Base-by-base conservation (phyloP, 805 yeast species). In the Dipodascopsis uninucleata region DNA sequence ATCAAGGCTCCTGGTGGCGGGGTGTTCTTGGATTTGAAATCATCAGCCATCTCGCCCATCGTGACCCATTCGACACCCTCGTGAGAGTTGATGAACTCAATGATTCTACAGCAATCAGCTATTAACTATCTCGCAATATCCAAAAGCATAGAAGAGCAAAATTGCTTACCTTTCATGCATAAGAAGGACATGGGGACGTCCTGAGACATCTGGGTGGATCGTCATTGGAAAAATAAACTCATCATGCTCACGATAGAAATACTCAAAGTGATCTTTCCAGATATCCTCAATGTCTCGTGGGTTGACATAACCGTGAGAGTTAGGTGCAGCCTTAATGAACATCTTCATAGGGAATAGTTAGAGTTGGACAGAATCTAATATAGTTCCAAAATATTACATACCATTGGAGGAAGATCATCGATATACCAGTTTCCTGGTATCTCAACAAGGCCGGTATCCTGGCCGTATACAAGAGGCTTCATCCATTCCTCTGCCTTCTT, bases 51-150 rank as follows among this genome's bases (percentile, higher is more conserved):
- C 40, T 65, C 58, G 34, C 60, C 67, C 69, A 66, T 65, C n/a
- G 70, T 66, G 31, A 63, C 61, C 70, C 70, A 66, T 45, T 65
- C 69, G 22, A 66, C 68, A 18, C 70, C 70, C 28, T 65, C 70
- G 46, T 66, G 69, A 24, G 51, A 53, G 54, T 66, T 66, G 49
- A 66, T 63, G 44, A 58, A 60, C 39, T 65, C 69, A 40, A 66
- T 66, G 29, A 66, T 35, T 24, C 48, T 34, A 8, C 8, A n/a
- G 14, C 26, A 16, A 5, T 9, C 14, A n/a, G 16, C 16, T 12
- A 12, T 32, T 26, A 26, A 26, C 29, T 26, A 12, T 12, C 12
- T 12, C 12, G 14, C 12, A 26, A 32, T 12, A 32, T 14, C n/a
- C 17, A 12, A 32, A 32, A 32, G 17, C 10, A 32, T 32, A 10